Conservation (phyloP, 148 eudicot species). For the Talinum fruticosum region DNA sequence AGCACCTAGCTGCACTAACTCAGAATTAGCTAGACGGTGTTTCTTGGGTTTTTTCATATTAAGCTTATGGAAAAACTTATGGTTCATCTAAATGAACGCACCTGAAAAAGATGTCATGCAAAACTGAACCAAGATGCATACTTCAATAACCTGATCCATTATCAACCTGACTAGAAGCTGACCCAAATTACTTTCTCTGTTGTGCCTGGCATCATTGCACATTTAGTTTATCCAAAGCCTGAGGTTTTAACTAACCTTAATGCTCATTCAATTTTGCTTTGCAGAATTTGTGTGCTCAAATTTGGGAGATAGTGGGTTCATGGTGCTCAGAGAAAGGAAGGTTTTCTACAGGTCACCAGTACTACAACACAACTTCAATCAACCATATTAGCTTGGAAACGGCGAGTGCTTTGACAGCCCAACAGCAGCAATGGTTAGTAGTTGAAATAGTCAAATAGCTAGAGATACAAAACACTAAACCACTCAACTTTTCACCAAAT, state of each 20-base stretch:
- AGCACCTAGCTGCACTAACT: background rate
- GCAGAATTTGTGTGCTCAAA: constrained; percentile 65
- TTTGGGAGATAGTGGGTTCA: constrained; percentile 64
- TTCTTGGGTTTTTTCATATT: no score
- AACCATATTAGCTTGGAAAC: constrained; percentile 29
- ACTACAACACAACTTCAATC: constrained; percentile 26
- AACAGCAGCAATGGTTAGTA: constrained; percentile 18
- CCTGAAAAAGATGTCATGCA: no score
- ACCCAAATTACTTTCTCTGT: background rate
- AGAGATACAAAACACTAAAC: background rate
- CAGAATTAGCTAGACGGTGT: background rate
- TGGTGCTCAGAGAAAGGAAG: constrained; percentile 19
- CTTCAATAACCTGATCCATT: background rate
- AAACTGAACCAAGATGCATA: no score
- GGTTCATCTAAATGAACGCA: no score
- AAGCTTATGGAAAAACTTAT: no score
- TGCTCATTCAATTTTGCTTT: background rate
- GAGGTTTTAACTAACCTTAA: no score
- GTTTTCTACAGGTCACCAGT: constrained; percentile 16
- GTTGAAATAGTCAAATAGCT: no score
- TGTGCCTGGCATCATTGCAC: background rate
- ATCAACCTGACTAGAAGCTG: background rate
- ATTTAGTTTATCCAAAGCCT: background rate
- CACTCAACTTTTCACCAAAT: background rate
- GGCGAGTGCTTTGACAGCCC: constrained; percentile 12